Conservation (phyloP, 192 early-diverging fungal genomes). For the Obelidium mucronatum region DNA sequence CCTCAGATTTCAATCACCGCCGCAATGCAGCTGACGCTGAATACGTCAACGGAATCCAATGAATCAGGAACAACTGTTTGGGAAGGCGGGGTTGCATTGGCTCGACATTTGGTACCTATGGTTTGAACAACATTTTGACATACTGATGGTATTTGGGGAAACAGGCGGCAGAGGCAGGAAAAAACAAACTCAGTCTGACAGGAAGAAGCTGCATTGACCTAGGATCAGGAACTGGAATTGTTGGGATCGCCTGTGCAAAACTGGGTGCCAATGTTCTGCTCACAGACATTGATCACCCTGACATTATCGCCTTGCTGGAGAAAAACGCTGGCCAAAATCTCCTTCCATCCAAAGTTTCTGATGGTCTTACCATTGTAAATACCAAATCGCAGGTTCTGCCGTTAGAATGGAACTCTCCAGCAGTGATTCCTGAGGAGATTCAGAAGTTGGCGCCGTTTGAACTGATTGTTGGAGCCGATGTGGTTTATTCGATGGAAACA, state of each 20-base stretch:
- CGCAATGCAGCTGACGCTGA: conserved; percentile 8
- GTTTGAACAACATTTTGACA: no score
- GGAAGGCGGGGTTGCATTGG: conserved; percentile 26
- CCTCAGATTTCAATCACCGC: not conserved
- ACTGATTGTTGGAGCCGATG: conserved; percentile 35
- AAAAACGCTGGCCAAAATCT: conserved; percentile 24
- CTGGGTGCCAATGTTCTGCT: conserved; percentile 23
- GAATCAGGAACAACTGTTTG: conserved; percentile 32
- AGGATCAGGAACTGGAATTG: conserved; percentile 34
- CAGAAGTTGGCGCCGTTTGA: conserved; percentile 14
- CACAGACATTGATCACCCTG: conserved; percentile 33
- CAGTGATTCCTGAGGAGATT: conserved; percentile 12
- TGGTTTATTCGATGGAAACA: conserved; percentile 33
- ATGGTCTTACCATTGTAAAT: not conserved
- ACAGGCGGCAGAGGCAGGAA: conserved; percentile 8
- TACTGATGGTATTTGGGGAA: no score
- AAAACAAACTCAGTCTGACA: not conserved
- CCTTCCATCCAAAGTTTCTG: not conserved
- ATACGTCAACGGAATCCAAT: conserved; percentile 23
- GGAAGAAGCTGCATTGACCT: conserved; percentile 27
- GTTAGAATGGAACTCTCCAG: conserved; percentile 20
- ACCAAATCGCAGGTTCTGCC: not conserved
- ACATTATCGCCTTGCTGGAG: not conserved
- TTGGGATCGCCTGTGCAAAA: conserved; percentile 32
- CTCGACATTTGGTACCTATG: conserved; percentile 10